These are phyloP conservation scores for Escallonia rubra DNA, from an alignment of 129 eudicot genomes.

Conservation along the genomic window DNA sequence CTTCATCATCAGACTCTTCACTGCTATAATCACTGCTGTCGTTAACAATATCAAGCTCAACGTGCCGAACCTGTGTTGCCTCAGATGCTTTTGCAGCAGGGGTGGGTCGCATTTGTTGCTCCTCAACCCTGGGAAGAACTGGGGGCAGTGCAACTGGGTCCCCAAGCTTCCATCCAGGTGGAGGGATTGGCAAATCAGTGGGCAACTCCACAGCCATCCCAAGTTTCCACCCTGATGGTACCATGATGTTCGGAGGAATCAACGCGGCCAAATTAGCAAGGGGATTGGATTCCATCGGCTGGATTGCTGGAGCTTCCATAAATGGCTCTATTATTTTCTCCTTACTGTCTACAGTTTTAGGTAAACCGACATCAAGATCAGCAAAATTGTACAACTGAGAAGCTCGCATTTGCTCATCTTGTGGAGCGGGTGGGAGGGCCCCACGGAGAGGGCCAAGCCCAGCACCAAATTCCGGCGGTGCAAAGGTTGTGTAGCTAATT, in stretches of 20 bases:
- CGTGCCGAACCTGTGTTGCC: conserved; percentile 81
- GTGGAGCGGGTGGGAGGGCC: conserved; percentile 97
- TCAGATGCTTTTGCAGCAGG: conserved; percentile 52
- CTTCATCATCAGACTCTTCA: conserved; percentile 74
- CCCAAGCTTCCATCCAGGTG: conserved; percentile 99
- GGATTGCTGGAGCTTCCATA: conserved; percentile 34
- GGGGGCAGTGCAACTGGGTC: conserved; percentile 87
- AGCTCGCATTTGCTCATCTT: conserved; percentile 97
- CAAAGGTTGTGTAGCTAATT: conserved; percentile 96
- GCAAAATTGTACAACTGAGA: conserved; percentile 72
- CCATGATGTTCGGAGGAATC: conserved; percentile 70
- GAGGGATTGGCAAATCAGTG: conserved; percentile 68
- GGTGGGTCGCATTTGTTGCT: conserved; percentile 35
- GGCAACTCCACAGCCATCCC: conserved; percentile 99
- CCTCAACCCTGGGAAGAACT: conserved; percentile 43
- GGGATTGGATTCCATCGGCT: conserved; percentile 33
- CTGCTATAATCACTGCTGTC: conserved; percentile 78
- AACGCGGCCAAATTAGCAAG: conserved; percentile 50
- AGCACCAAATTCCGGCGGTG: conserved; percentile 93
- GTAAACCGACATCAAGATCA: conserved; percentile 79
- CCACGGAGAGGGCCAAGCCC: conserved; percentile 88
- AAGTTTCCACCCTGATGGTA: conserved; percentile 95
- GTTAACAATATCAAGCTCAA: conserved; percentile 80
- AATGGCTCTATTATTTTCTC: conserved; percentile 63
- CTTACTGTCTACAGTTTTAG: conserved; percentile 48